phyloP scores from a whole-genome alignment of 441 rosid species.

The Syzygium malaccense region DNA sequence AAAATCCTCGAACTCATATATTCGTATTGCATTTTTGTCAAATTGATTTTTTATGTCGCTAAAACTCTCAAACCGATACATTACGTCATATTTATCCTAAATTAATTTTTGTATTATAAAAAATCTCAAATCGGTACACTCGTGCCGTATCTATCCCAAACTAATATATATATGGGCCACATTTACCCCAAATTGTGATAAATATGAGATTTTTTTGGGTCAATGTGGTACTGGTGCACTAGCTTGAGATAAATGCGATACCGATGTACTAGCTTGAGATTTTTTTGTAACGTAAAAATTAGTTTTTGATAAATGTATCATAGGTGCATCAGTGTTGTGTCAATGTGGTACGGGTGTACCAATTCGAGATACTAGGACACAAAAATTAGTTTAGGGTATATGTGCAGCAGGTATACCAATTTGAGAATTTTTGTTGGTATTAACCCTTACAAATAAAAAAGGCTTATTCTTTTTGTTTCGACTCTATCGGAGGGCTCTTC shows the following conservation, averaged over 20 bases:
- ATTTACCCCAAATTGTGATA: too few species aligned
- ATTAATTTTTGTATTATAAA: not conserved
- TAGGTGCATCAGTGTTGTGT: not conserved
- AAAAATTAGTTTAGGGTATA: not conserved
- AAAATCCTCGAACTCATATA: not conserved
- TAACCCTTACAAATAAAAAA: not conserved
- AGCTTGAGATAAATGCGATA: not conserved
- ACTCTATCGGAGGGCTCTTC: not conserved
- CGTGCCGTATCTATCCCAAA: too few species aligned
- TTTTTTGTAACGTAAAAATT: not conserved
- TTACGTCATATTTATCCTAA: not conserved
- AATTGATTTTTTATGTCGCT: not conserved
- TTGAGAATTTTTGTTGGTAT: not conserved
- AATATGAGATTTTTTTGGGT: not conserved
- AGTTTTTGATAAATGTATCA: fast-evolving
- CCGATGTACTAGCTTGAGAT: fast-evolving
- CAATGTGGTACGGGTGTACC: not conserved
- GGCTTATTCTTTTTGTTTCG: fast-evolving
- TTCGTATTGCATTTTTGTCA: fast-evolving
- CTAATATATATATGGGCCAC: too few species aligned
- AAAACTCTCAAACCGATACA: not conserved
- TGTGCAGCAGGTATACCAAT: fast-evolving
- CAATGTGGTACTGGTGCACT: not conserved
- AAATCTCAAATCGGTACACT: fast-evolving
- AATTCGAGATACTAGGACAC: not conserved